Evolutionary conservation across 306 rosid species (phyloP).

Genomic region (Citrullus colocynthis): DNA sequence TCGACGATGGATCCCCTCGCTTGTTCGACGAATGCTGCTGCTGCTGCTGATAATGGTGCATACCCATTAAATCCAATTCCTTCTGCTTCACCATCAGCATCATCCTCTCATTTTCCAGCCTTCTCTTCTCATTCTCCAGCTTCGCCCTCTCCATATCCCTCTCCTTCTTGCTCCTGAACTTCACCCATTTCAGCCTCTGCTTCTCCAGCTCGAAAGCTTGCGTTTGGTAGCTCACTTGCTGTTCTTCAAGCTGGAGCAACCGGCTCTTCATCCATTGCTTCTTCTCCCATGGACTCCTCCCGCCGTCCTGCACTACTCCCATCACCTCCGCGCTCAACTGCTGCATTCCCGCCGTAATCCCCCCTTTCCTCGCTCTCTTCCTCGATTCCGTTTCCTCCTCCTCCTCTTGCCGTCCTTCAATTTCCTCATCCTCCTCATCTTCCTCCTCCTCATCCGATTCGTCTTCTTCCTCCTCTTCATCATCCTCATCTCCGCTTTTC

Average conservation of each 20-base stretch:
- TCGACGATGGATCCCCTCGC: slow-evolving; percentile 28
- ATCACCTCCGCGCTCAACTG: slow-evolving; percentile 35
- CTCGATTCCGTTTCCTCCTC: slow-evolving; percentile 35
- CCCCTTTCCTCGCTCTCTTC: slow-evolving; percentile 29
- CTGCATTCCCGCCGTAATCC: slow-evolving; percentile 18
- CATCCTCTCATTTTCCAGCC: slow-evolving; percentile 70
- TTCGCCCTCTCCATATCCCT: slow-evolving; percentile 81
- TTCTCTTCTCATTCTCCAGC: slow-evolving; percentile 46
- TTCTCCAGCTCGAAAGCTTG: slow-evolving; percentile 66
- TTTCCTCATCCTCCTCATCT: slow-evolving; percentile 26
- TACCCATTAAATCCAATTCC: slow-evolving; percentile 39
- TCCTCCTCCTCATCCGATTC: slow-evolving; percentile 25
- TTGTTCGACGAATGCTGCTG: slow-evolving; percentile 43
- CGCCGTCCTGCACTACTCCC: slow-evolving; percentile 47
- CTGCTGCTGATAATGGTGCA: slow-evolving; percentile 34
- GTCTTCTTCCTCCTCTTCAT: slow-evolving; percentile 41
- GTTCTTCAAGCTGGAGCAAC: slow-evolving; percentile 54
- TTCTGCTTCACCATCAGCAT: slow-evolving; percentile 43
- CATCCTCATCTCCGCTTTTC: slow-evolving; percentile 37
- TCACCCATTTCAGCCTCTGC: slow-evolving; percentile 69
- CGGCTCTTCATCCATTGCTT: slow-evolving; percentile 57
- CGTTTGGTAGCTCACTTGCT: slow-evolving; percentile 28
- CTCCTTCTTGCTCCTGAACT: slow-evolving; percentile 73
- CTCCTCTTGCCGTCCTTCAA: slow-evolving; percentile 27
- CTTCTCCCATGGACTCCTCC: slow-evolving; percentile 56